Base-by-base conservation (phyloP, 164 flowering plant genomes). In the Pachysandra terminalis region DNA sequence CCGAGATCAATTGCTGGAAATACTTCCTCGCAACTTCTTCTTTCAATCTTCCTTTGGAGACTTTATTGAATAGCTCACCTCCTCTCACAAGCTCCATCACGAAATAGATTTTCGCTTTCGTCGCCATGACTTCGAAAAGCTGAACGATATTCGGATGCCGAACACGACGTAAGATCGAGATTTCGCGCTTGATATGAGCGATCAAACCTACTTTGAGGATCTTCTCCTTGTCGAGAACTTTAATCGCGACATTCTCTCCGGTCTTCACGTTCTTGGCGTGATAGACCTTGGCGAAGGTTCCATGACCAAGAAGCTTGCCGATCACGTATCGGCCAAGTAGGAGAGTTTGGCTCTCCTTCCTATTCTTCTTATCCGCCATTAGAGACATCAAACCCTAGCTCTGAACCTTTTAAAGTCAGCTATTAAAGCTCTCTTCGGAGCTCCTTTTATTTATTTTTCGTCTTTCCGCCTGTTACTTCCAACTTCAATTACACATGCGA, bases 51-150 rank as follows among this genome's bases (percentile, higher is more conserved):
- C 77, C 77, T 65, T 74, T 74, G 26, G 77, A 69, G 57, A 74
- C 77, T 19, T 65, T 57, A 21, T 63, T 74, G 71, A 79, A 79
- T 12, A 79, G 67, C 67, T 79, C 82, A 10, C 80, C 82, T 17
- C 82, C 82, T 19, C 25, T 58, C 17, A 76, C 82, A 60, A 64
- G 71, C 62, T 79, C 82, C 82, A 79, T 79, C 12, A 79, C 82
- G 71, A 79, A 79, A 61, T 79, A 79, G 80, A 79, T 79, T 74
- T 80, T 80, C 48, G 79, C 21, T 57, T 78, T 75, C 14, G 83
- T 75, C 48, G 81, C 81, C 81, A 78, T 80, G 37, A 80, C 83
- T 48, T 80, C 81, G 68, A 78, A 75, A 16, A 78, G 74, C 65
- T 75, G 77, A 1, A 78, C 81, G 64, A 78, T 78, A 65, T 80